Evolutionary conservation across 2,329 filamentous ascomycete genomes (phyloP).

Genomic region (Clonostachys byssicola): DNA sequence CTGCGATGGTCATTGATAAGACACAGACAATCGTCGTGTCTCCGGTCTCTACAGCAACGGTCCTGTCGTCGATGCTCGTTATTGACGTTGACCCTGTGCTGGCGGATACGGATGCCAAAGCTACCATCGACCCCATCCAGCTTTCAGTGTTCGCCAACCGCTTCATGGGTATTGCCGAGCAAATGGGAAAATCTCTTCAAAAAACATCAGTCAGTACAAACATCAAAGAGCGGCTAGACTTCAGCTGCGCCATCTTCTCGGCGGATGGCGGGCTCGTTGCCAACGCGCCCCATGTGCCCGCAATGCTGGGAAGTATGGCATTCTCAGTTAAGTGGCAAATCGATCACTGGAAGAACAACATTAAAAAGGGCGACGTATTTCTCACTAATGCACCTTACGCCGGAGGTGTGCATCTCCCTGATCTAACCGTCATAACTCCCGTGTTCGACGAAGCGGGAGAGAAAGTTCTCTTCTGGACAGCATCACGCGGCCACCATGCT

Average conservation of each 20-base stretch:
- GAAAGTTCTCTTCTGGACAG: constrained; percentile 28
- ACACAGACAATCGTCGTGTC: constrained; percentile 21
- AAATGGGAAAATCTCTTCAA: constrained; percentile 54
- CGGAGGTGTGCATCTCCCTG: constrained; percentile 23
- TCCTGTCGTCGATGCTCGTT: constrained; percentile 7
- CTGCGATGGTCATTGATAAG: constrained; percentile 21
- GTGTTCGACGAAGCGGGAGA: constrained; percentile 21
- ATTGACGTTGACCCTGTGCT: too few relatives aligned
- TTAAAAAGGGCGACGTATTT: not conserved
- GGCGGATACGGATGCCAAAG: constrained; percentile 11
- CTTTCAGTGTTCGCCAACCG: constrained; percentile 50
- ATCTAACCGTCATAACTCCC: constrained; percentile 33
- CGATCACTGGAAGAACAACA: constrained; percentile 13
- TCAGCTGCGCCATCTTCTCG: constrained; percentile 35
- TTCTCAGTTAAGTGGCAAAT: constrained; percentile 31
- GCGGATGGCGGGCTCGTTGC: constrained; percentile 32
- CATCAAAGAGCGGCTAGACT: constrained; percentile 36
- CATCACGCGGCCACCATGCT: constrained; percentile 30
- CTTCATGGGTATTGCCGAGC: constrained; percentile 56
- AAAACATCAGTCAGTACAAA: constrained; percentile 51
- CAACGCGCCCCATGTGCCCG: constrained; percentile 33
- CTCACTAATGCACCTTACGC: not conserved
- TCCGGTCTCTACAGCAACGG: constrained; percentile 13
- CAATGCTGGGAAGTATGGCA: constrained; percentile 34
- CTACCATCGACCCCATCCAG: constrained; percentile 38